Base-by-base conservation (phyloP, 495 filamentous ascomycete species). In the Letharia lupina region DNA sequence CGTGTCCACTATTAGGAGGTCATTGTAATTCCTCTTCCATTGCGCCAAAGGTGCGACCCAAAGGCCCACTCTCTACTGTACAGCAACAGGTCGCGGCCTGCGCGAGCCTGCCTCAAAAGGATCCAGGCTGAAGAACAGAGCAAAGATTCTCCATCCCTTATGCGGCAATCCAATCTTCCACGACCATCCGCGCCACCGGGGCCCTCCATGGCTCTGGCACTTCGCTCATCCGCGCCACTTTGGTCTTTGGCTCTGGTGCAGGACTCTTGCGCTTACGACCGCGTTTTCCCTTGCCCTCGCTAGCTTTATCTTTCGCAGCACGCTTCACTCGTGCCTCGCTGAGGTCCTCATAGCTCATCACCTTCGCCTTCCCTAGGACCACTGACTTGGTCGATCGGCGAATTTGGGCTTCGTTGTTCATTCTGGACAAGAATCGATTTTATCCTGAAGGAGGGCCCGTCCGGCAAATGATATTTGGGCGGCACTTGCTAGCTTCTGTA, bases 341-440 rank as follows among this genome's bases (percentile, higher is more conserved):
- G 4, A 62, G 61, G 61, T 39, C 44, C 44, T 50, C 28, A 62
- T 50, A 50, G 28, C 61, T 62, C 20, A 62, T 62, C 18, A 75
- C 74, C 68, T 74, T 76, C 47, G 67, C 72, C 67, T 73, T 70
- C 59, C 71, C 73, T 69, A 77, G 47, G n/a, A 74, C 60, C 42
- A 61, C 42, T 64, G 68, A 69, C 63, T 64, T 69, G 60, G 68
- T 76, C 40, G 73, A 77, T 72, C 72, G 62, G 62, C 70, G 70
- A 71, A 60, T 67, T 61, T 70, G 69, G 64, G 69, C 71, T 70
- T 74, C 68, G 67, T 71, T 70, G 54, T 77, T 77, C 20, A 77
- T 73, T 62, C 66, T 66, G 52, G 62, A 31, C 60, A 74, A 69
- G 67, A 62, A 35, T 48, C 40, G 60, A 47, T 31, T 47, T 13